Evolutionary conservation across 108 stramenopile genomes (phyloP).

Genomic region (Schizochytrium sp.): DNA sequence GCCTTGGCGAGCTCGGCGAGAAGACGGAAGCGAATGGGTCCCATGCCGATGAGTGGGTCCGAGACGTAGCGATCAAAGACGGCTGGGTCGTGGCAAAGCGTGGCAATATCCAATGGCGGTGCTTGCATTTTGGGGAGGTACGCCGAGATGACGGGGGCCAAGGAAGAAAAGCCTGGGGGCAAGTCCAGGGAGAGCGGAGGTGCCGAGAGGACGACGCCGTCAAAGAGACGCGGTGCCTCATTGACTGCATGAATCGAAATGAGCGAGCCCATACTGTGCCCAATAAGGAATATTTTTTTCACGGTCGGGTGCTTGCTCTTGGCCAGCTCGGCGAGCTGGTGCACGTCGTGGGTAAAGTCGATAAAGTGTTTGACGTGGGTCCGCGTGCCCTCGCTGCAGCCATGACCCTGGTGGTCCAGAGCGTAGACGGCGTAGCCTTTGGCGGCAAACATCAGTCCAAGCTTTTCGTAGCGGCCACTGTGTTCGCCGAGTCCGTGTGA

Average conservation of each 20-base stretch:
- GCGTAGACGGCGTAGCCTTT: background rate
- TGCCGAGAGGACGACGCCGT: background rate
- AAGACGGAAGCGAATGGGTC: background rate
- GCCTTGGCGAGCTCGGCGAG: background rate
- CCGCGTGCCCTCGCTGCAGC: conserved; percentile 1
- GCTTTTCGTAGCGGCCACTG: background rate
- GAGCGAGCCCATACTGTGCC: conserved; percentile 2
- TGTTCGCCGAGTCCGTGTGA: conserved; percentile 16
- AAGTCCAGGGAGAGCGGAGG: background rate
- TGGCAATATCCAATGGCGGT: background rate
- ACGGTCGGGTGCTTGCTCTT: background rate
- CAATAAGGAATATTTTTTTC: background rate
- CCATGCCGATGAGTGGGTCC: background rate
- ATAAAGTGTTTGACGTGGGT: background rate
- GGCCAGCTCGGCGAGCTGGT: background rate
- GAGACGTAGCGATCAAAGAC: background rate
- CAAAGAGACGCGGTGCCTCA: background rate
- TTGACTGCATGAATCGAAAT: background rate
- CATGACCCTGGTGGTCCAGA: conserved; percentile 13
- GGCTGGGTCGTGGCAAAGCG: background rate
- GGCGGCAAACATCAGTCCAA: background rate
- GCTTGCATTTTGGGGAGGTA: background rate
- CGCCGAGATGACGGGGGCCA: background rate
- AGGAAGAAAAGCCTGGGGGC: background rate
- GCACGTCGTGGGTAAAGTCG: background rate